Evolutionary conservation across 371 early-diverging fungal species (phyloP), one percentile per base, ranked within the genome.

Genomic region (Thermomucor indicae-seudaticae): DNA sequence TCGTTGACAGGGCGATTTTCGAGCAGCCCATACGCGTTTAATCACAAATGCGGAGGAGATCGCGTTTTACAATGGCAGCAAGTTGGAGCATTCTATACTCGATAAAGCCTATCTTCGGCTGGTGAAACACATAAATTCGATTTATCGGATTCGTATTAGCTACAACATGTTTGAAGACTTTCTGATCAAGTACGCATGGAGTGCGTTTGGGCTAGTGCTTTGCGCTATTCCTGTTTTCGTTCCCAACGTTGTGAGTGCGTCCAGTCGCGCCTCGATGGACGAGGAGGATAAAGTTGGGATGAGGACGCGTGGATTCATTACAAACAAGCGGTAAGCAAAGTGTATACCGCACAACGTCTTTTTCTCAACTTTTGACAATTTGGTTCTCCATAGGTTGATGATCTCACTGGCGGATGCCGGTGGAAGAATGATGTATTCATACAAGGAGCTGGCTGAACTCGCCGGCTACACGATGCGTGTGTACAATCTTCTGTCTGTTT

Each of bases 91-190:
- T 42, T 75, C 80, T 4, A 85, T 90, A 45, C 62, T 94, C 49
- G 77, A 90, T 49, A 67, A 70, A 38, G 71, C 84, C 3, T 94
- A 91, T 61, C 57, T 57, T 41, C 66, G 72, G 0, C 67, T 94
- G 3, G 79, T 91, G 58, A 74, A 79, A 19, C 95, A 94, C 55
- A 84, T 92, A 65, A 90, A 92, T 58, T 73, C 76, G 11, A 84
- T 91, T 47, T 87, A 83, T 68, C 84, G 81, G 60, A 80, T 81
- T 22, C 76, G 90, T 39, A 86, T 94, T 49, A 81, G 83, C 52
- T 90, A 94, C 74, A 83, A 88, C 45, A 90, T 91, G 90, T 78
- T 92, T 70, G 95, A 94, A 59, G 95, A 92, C 58, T 92, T 91
- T 56, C 75, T 92, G 53, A 90, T 94, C 73, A 92, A 86, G 62